Evolutionary conservation across 352 stramenopile species (phyloP).

Genomic region (Phytophthora pluvialis): DNA sequence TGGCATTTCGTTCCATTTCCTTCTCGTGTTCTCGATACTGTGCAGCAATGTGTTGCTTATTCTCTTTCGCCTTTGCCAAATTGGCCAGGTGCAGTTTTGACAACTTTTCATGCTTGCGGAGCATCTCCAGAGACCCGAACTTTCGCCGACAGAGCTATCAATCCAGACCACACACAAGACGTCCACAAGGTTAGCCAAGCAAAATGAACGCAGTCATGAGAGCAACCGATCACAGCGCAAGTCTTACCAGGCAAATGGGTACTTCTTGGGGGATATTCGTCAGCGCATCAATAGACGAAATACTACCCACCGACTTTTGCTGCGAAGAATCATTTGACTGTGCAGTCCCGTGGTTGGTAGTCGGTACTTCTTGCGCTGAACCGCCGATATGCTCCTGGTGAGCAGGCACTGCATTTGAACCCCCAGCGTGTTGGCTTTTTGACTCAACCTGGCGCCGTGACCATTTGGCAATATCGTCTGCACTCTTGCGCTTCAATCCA

Average conservation of each 20-base stretch:
- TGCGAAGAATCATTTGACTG: background rate
- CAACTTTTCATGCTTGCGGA: conserved; percentile 81
- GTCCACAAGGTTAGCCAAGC: background rate
- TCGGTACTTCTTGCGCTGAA: background rate
- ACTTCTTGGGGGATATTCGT: conserved; percentile 58
- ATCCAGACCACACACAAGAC: background rate
- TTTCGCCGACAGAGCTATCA: conserved; percentile 82
- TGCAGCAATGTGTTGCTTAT: conserved; percentile 67
- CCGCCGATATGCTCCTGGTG: conserved; percentile 8
- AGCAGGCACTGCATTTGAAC: background rate
- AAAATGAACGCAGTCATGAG: background rate
- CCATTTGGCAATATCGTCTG: conserved; percentile 86
- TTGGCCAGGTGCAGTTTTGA: conserved; percentile 82
- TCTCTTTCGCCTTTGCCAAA: conserved; percentile 75
- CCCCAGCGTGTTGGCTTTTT: conserved; percentile 16
- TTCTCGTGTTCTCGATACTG: conserved; percentile 72
- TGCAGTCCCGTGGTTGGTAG: background rate
- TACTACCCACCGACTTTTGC: background rate
- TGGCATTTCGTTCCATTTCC: conserved; percentile 40
- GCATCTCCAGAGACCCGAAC: conserved; percentile 73
- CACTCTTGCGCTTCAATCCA: conserved; percentile 75
- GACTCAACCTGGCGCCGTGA: conserved; percentile 59
- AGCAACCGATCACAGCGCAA: background rate
- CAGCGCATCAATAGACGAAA: conserved; percentile 36
- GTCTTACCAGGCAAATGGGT: conserved; percentile 81